Evolutionary conservation across 2,329 filamentous ascomycete genomes (phyloP), one percentile per base, ranked within the genome.

Genomic region (Fusarium drepaniforme): DNA sequence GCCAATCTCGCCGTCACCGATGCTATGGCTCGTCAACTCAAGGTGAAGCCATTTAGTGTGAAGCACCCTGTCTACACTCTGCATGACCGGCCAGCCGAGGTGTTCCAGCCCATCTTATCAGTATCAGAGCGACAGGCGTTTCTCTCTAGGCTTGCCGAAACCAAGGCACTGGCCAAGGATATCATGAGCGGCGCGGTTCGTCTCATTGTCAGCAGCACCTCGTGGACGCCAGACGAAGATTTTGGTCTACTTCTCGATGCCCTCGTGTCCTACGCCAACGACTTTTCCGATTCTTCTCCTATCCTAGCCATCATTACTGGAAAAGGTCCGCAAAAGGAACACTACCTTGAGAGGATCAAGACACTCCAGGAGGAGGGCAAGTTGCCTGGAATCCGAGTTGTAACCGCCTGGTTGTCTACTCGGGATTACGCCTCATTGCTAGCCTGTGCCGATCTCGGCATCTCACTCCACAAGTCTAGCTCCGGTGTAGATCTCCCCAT

Each of bases 211-310:
- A 97, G 94, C 84, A 97, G 95, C 68, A 99, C 97, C 0, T 98
- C 96, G 13, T 99, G 97, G 97, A 99, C 97, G 0, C 91, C 95
- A 0, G 97, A 99, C 79, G 97, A 99, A 82, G 96, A 99, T 83
- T 98, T 99, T 81, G 92, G 92, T 1, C 84, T 99, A 6, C 88
- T 99, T 3, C 92, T 99, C 5, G 91, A 95, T 61, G 96, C 95
- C 0, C 87, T 99, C 0, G 91, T 94, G 13, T 83, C 85, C 9
- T 98, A 98, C 80, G 94, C 94, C 1, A 84, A 86, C 44, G 74
- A 81, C 13, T 67, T 81, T 18, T 65, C 80, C 21, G 51, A 80
- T 81, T 81, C 86, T 0, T 84, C 91, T 0, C 95, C 95, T 0
- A 86, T 98, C n/a, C 85, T 97, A 3, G 95, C 93, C 44, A 92